Base-by-base conservation (phyloP, 371 early-diverging fungal genomes). In the Mycotypha africana region DNA sequence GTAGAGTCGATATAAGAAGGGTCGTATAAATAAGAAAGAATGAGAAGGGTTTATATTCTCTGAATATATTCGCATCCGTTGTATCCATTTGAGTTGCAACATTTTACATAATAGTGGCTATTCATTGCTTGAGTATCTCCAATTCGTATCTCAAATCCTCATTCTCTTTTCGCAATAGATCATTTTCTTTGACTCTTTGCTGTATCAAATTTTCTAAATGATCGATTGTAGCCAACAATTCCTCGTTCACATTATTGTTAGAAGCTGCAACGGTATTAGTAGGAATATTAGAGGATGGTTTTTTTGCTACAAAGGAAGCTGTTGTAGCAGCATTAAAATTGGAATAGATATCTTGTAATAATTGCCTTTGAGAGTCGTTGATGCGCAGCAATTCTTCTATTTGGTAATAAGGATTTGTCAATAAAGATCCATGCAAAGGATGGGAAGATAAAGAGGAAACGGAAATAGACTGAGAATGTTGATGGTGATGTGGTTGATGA, bases 181-280 rank as follows among this genome's bases (percentile, higher is more conserved):
- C 76, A 32, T 78, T 81, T 45, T 83, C 81, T 6, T 62, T 59
- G 12, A 62, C 35, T 8, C 76, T 56, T 3, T 45, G 22, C 21
- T 71, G 65, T 15, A 78, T 56, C 23, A 71, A 62, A 25, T 66
- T 67, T 28, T 78, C 71, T 26, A 78, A 42, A 34, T 56, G 60
- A 21, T 67, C 60, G 43, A 46, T 21, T 3, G 45, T 45, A 19
- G 36, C 24, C 4, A 25, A 23, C 22, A 38, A 21, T 11, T 45
- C 21, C 2, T 45, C 39, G 10, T 26, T 17, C 33, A 12, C 15
- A 15, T 8, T 9, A 16, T 16, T 20, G 32, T 21, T 42, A 30
- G 38, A 24, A 24, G 37, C 16, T n/a, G 22, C 22, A 22, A 28
- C 38, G 17, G 25, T 36, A 37, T 25, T 17, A 48, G 10, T 21